Conservation (phyloP, 1,284 basidiomycete genomes). For the Leccinum huronense region DNA sequence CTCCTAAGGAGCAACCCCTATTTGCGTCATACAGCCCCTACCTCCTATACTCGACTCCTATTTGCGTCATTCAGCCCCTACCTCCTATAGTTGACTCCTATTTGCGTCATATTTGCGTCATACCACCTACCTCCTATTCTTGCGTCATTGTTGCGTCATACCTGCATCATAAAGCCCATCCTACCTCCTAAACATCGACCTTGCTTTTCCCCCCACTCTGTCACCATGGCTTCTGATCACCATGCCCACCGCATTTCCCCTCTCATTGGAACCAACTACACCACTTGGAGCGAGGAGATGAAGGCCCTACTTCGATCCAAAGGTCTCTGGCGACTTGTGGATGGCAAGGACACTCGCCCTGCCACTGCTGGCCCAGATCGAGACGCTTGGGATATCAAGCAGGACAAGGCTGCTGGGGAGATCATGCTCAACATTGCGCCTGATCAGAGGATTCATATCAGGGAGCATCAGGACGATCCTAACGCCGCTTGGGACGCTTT, state of each 20-base stretch:
- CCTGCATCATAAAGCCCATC: too few relatives aligned
- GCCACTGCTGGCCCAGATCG: too few relatives aligned
- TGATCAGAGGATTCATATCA: constrained; percentile 8
- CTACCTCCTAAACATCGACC: neutral
- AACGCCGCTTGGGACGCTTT: too few relatives aligned
- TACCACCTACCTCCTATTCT: too few relatives aligned
- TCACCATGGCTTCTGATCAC: neutral
- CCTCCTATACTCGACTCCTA: too few relatives aligned
- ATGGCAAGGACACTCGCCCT: neutral
- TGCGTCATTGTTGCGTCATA: too few relatives aligned
- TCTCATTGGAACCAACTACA: constrained; percentile 1
- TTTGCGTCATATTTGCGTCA: too few relatives aligned
- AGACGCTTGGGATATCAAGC: constrained; percentile 2
- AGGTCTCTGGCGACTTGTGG: constrained; percentile 6
- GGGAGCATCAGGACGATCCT: constrained; percentile 24
- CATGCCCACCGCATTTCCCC: neutral
- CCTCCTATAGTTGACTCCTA: too few relatives aligned
- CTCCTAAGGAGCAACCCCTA: too few relatives aligned
- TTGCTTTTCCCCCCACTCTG: too few relatives aligned
- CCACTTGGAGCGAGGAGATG: constrained; percentile 7
- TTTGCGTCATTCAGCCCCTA: too few relatives aligned
- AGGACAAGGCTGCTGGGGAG: constrained; percentile 9
- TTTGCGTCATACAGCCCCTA: too few relatives aligned
- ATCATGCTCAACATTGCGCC: constrained; percentile 1
- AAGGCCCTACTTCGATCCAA: constrained; percentile 6